These are phyloP conservation scores for Pseudomonodictys pantanalensis DNA, from an alignment of 495 filamentous ascomycete species.

Conservation along the genomic window DNA sequence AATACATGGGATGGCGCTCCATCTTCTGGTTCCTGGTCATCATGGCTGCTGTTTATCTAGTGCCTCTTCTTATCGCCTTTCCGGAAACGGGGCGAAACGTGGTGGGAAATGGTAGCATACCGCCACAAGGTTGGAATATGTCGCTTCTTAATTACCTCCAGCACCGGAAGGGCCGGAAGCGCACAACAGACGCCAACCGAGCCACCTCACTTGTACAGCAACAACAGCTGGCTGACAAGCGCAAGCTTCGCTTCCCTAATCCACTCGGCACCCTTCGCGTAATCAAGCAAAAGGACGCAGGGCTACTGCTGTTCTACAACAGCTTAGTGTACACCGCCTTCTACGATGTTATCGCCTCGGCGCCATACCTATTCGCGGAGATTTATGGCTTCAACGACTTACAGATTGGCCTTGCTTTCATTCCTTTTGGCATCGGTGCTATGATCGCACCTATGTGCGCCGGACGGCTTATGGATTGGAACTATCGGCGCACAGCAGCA, in stretches of 20 bases:
- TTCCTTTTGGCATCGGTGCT: not conserved
- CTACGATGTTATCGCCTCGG: slow-evolving; percentile 56
- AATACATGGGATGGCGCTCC: slow-evolving; percentile 38
- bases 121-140: slow-evolving; percentile 43
- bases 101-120: slow-evolving; percentile 39
- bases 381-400: not conserved
- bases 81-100: slow-evolving; percentile 7
- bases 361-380: slow-evolving; percentile 48
- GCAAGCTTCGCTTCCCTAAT: slow-evolving; percentile 64
- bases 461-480: not conserved
- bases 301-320: slow-evolving; percentile 56
- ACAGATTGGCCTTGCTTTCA: not conserved
- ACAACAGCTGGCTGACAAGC: slow-evolving; percentile 38
- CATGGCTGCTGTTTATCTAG: slow-evolving; percentile 39
- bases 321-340: slow-evolving; percentile 56
- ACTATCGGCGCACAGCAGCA: not conserved
- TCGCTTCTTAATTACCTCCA: slow-evolving; percentile 39
- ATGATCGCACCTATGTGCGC: not conserved
- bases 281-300: slow-evolving; percentile 62
- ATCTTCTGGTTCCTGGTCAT: slow-evolving; percentile 42
- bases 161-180: slow-evolving; percentile 23
- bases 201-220: slow-evolving; percentile 22
- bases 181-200: slow-evolving; percentile 33
- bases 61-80: slow-evolving; percentile 26
- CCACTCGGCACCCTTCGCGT: slow-evolving; percentile 66